A percentile compares a stretch with the other conserved stretches of the same genome.
These are phyloP conservation scores for Candida endomychidarum DNA, from an alignment of 805 yeast genomes.

Conservation along the genomic window DNA sequence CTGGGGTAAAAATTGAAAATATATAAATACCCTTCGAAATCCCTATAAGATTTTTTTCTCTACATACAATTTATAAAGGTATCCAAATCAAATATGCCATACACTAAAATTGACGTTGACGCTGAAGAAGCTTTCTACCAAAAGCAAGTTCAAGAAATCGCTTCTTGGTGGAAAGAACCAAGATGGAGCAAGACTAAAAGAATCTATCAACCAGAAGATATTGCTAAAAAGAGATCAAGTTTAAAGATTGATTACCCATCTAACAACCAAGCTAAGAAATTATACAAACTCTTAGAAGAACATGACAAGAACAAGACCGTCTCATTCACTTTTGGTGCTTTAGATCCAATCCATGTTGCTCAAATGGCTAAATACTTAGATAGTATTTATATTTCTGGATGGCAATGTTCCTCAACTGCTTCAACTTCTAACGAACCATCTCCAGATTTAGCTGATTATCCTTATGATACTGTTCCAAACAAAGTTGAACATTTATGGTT, in stretches of 20 bases:
- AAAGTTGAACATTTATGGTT: slow-evolving; percentile 96
- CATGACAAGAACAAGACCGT: slow-evolving; percentile 73
- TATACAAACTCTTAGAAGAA: slow-evolving; percentile 64
- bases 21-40: slow-evolving; percentile 5
- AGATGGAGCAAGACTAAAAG: slow-evolving; percentile 90
- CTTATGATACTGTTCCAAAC: slow-evolving; percentile 98
- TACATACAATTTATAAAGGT: not conserved
- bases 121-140: slow-evolving; percentile 66
- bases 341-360: slow-evolving; percentile 92
- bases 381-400: slow-evolving; percentile 90
- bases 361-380: slow-evolving; percentile 97
- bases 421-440: slow-evolving; percentile 97
- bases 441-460: slow-evolving; percentile 98
- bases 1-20: slow-evolving; percentile 8
- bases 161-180: slow-evolving; percentile 90
- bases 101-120: slow-evolving; percentile 56
- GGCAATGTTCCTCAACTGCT: slow-evolving; percentile 99
- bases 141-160: slow-evolving; percentile 68
- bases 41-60: not conserved
- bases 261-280: slow-evolving; percentile 75
- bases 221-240: slow-evolving; percentile 85
- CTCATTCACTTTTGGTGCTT: slow-evolving; percentile 91
- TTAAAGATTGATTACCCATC: slow-evolving; percentile 76
- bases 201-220: slow-evolving; percentile 83
- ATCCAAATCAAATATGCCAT: slow-evolving; percentile 38